Conservation (phyloP, 495 filamentous ascomycete genomes). For the Pyrenula aspistea region DNA sequence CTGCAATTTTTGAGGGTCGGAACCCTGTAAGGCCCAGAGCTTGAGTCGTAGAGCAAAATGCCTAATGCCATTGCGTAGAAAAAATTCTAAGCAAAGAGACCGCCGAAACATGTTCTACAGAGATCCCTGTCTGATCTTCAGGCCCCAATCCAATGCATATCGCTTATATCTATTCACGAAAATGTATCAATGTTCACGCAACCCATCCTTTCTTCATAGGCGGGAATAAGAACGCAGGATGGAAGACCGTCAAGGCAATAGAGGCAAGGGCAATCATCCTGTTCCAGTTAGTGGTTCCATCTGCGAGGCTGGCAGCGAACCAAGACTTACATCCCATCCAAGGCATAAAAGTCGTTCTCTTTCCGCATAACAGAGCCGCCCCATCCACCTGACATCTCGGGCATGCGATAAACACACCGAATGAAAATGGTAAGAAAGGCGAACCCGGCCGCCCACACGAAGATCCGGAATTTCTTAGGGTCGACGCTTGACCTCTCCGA, state of each 20-base stretch:
- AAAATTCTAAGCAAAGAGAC: no score
- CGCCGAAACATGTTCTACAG: no score
- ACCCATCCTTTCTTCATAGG: constrained; percentile 21
- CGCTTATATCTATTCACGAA: no score
- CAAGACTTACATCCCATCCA: constrained; percentile 42
- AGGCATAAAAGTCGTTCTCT: constrained; percentile 47
- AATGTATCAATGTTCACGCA: no score
- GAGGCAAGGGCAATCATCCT: constrained; percentile 39
- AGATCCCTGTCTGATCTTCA: no score
- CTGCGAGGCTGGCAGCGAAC: neutral
- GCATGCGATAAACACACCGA: constrained; percentile 58
- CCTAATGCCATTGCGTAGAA: no score
- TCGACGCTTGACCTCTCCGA: constrained; percentile 3
- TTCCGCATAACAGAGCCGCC: constrained; percentile 55
- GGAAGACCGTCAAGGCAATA: constrained; percentile 31
- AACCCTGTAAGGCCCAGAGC: no score
- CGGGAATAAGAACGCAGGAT: constrained; percentile 36
- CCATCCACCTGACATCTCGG: constrained; percentile 60
- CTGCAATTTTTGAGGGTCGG: no score
- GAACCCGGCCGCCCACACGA: constrained; percentile 35
- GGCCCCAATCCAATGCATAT: no score
- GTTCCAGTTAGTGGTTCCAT: neutral
- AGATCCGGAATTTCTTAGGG: constrained; percentile 33
- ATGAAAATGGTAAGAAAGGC: constrained; percentile 51
- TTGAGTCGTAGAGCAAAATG: no score